Conservation (phyloP, 1,284 basidiomycete species). For the Mycosarcoma maydis region DNA sequence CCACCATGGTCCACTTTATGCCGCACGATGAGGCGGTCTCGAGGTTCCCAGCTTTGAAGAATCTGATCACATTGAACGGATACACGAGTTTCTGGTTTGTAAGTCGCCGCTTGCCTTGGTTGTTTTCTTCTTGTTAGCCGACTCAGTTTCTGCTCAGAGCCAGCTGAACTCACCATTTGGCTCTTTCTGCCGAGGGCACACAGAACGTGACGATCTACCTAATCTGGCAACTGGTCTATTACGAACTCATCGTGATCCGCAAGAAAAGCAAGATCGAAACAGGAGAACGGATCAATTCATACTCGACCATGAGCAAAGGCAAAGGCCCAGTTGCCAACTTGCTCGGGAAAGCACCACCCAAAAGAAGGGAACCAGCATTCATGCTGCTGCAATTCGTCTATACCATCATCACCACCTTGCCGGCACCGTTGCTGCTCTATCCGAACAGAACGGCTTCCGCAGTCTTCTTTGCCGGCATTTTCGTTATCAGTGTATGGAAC, state of each 20-base stretch:
- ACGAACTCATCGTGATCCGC: constrained; percentile 38
- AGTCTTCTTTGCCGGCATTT: constrained; percentile 72
- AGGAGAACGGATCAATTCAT: constrained; percentile 57
- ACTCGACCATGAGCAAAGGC: constrained; percentile 53
- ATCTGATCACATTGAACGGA: constrained; percentile 75
- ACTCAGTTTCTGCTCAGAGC: background rate
- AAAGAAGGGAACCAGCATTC: constrained; percentile 45
- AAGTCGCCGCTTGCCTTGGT: constrained; percentile 1
- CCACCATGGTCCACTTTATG: constrained; percentile 87
- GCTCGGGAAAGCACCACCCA: constrained; percentile 46
- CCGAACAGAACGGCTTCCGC: constrained; percentile 79
- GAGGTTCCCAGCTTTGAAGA: constrained; percentile 81
- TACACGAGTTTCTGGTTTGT: constrained; percentile 72
- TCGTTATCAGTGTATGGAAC: constrained; percentile 50
- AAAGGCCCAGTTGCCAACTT: constrained; percentile 57
- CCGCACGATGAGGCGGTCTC: constrained; percentile 72
- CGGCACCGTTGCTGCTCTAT: constrained; percentile 82
- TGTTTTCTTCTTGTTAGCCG: no score
- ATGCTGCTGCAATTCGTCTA: constrained; percentile 73
- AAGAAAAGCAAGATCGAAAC: constrained; percentile 47
- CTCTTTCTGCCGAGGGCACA: no score
- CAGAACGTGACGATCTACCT: constrained; percentile 80
- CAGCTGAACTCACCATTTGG: background rate
- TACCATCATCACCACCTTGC: constrained; percentile 83
- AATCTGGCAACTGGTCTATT: constrained; percentile 81